Percentiles rank a stretch among this genome's conserved stretches.
phyloP scores from a whole-genome alignment of 2,329 filamentous ascomycete species.

The Zalaria obscura region DNA sequence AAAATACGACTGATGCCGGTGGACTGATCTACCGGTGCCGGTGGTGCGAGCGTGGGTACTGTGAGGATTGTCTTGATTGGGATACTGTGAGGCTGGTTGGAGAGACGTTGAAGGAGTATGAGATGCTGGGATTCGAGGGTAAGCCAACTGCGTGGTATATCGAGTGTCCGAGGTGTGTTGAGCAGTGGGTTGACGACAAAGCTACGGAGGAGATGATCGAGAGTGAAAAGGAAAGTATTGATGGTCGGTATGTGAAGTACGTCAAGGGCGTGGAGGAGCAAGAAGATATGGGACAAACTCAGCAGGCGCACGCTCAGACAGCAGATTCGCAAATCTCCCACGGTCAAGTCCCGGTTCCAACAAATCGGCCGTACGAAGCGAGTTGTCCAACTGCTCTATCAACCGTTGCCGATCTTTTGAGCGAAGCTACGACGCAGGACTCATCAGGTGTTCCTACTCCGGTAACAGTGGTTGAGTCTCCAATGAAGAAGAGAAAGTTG shows the following conservation, averaged over 20 bases:
- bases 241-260: background rate
- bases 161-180: slow-evolving; percentile 32
- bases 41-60: slow-evolving; percentile 41
- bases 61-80: slow-evolving; percentile 46
- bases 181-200: slow-evolving; percentile 18
- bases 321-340: too few relatives aligned
- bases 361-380: too few relatives aligned
- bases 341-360: too few relatives aligned
- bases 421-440: background rate
- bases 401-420: background rate
- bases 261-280: background rate
- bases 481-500: too few relatives aligned
- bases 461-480: too few relatives aligned
- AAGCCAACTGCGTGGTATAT: slow-evolving; percentile 36
- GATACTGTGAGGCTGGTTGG: slow-evolving; percentile 35
- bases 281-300: background rate
- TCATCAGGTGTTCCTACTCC: background rate
- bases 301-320: too few relatives aligned
- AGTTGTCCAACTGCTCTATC: too few relatives aligned
- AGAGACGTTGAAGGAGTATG: slow-evolving; percentile 37
- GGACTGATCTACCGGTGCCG: slow-evolving; percentile 39
- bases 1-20: slow-evolving; percentile 35
- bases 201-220: background rate
- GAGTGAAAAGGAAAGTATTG: background rate
- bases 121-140: slow-evolving; percentile 31